Base-by-base conservation (phyloP, 768 basidiomycete species). In the Suillus tomentosus region DNA sequence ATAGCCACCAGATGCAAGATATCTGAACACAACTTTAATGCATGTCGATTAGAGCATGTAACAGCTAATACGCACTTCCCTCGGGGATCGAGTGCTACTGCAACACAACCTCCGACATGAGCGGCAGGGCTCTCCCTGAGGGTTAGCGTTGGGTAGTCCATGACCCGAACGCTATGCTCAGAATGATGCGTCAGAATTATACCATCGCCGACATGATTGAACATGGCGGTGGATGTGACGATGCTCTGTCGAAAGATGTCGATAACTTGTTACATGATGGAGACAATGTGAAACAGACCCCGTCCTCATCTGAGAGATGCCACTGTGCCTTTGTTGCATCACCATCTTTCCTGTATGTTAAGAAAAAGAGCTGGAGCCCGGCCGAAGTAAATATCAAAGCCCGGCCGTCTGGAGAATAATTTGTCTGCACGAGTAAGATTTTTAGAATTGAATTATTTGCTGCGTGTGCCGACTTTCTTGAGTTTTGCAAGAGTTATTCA, bases 31-130 rank as follows among this genome's bases (percentile, higher is more conserved):
- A 54, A 66, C 27, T 63, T 65, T 24, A 66, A 58, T 65, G 4
- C 27, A 24, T 24, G 6, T 27, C 39, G 4, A 3, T 6, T 10
- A 17, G 34, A 24, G 24, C 6, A 54, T 7, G 58, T 19, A 47
- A 43, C 51, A 58, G 37, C 19, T 3, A 50, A 17, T 19, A 65
- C 77, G 62, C 53, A 87, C 89, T 84, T 82, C 74, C 91, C 91
- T 24, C 91, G 82, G 22, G 92, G 92, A 74, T 94, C 91, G 43
- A 92, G 76, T 5, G 90, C 90, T 43, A 90, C 81, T 3, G 90
- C 88, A 13, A 87, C 78, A 68, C 90, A 91, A n/a, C 91, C 91
- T 13, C 89, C 89, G 2, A 92, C 90, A 70, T 94, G 92, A 14
- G 91, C 90, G 1, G 89, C 85, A 14, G 84, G 84, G 65, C 80